Evolutionary conservation across 106 monocot species (phyloP).

Genomic region (Hemerocallis citrina): DNA sequence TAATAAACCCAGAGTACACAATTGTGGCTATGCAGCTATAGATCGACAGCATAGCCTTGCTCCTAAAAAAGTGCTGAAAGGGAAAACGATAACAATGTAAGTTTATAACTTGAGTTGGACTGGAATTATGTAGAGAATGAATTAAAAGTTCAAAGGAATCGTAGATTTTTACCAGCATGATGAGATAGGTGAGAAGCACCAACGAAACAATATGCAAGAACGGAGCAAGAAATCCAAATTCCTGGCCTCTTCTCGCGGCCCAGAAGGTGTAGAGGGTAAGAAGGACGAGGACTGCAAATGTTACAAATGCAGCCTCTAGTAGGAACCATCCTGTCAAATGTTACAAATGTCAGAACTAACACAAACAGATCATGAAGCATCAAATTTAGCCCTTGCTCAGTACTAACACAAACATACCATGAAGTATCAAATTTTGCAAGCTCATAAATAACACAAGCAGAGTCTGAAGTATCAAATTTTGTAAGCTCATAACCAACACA

Average conservation of each 20-base stretch:
- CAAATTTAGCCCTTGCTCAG: too few species aligned
- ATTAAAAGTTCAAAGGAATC: neutral
- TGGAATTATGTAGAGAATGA: slow-evolving; percentile 37
- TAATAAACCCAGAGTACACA: slow-evolving; percentile 43
- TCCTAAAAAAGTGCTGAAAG: too few species aligned
- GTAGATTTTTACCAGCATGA: slow-evolving; percentile 20
- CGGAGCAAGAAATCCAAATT: slow-evolving; percentile 56
- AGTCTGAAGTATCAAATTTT: too few species aligned
- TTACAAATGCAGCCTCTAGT: slow-evolving; percentile 34
- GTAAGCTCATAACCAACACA: too few species aligned
- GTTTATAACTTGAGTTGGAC: too few species aligned
- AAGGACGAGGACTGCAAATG: slow-evolving; percentile 17
- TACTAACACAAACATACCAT: too few species aligned
- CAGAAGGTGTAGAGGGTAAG: slow-evolving; percentile 71
- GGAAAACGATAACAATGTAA: too few species aligned
- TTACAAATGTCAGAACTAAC: too few species aligned
- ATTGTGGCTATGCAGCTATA: slow-evolving; percentile 25
- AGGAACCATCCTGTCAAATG: slow-evolving; percentile 43
- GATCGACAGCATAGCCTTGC: slow-evolving; percentile 23
- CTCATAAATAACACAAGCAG: too few species aligned
- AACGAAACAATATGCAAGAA: slow-evolving; percentile 32
- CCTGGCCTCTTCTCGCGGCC: slow-evolving; percentile 58
- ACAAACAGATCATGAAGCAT: too few species aligned
- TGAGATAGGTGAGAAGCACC: slow-evolving; percentile 23
- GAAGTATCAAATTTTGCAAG: too few species aligned